Evolutionary conservation across 2,329 filamentous ascomycete genomes (phyloP).

Genomic region (Pseudogymnoascus sp.): DNA sequence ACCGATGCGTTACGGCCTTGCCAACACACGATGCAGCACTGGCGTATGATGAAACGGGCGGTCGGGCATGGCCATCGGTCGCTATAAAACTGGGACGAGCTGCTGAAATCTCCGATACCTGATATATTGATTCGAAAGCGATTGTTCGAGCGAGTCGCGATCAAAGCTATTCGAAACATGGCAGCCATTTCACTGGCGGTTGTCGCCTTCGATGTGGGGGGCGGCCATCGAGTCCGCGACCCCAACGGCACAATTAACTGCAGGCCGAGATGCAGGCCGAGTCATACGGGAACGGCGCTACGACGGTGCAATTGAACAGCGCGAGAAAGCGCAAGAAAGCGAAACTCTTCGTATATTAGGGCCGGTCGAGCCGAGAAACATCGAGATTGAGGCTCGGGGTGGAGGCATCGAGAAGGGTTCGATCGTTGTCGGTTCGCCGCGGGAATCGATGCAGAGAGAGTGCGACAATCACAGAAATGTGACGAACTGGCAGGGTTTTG

Average conservation of each 20-base stretch:
- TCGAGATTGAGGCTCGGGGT: slow-evolving; percentile 3
- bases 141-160: background rate
- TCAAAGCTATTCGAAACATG: slow-evolving; percentile 1
- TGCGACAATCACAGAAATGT: slow-evolving; percentile 5
- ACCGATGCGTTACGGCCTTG: slow-evolving; percentile 6
- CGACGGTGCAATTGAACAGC: background rate
- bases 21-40: slow-evolving; percentile 14
- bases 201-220: slow-evolving; percentile 2
- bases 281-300: slow-evolving; percentile 6
- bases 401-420: background rate
- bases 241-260: background rate
- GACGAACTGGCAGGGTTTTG: background rate
- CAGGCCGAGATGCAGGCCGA: slow-evolving; percentile 4
- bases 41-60: slow-evolving; percentile 6
- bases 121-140: background rate
- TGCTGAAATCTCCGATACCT: background rate
- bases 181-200: background rate
- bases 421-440: background rate
- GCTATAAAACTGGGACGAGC: slow-evolving; percentile 1
- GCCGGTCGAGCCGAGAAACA: background rate
- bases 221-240: background rate
- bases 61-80: slow-evolving; percentile 1
- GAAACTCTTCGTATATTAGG: background rate
- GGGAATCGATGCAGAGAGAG: background rate
- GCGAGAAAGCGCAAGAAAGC: background rate